Conservation (phyloP, 768 basidiomycete genomes). For the Gyrodon lividus region DNA sequence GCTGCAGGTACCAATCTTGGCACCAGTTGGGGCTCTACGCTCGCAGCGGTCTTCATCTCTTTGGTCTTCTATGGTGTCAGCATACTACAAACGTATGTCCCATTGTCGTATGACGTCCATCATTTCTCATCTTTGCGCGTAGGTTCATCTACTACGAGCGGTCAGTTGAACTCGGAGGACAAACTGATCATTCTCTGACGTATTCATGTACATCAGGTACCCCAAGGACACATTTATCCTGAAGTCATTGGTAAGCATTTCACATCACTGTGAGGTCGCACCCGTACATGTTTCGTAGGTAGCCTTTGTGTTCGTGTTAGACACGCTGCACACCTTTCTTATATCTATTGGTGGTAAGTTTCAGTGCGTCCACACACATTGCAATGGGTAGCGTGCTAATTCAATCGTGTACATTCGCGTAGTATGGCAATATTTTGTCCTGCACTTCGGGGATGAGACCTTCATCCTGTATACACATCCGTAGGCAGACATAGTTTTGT, state of each 20-base stretch:
- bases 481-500: constrained; percentile 15
- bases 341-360: constrained; percentile 19
- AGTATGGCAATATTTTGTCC: constrained; percentile 25
- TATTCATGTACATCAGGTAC: constrained; percentile 12
- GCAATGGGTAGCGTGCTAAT: constrained; percentile 1
- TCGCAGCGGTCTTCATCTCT: constrained; percentile 19
- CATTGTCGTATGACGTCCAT: background rate
- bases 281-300: constrained; percentile 11
- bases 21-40: constrained; percentile 23
- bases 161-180: constrained; percentile 9
- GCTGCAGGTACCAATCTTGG: constrained; percentile 6
- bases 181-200: background rate
- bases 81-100: constrained; percentile 24
- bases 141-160: constrained; percentile 27
- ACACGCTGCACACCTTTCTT: constrained; percentile 18
- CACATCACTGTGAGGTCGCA: background rate
- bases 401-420: background rate
- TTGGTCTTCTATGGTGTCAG: constrained; percentile 25
- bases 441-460: constrained; percentile 20
- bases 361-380: background rate
- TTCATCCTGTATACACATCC: constrained; percentile 17
- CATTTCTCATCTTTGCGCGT: background rate
- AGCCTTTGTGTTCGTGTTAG: constrained; percentile 19
- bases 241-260: constrained; percentile 14
- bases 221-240: constrained; percentile 12